Evolutionary conservation across 805 yeast species (phyloP).

Genomic region (Wickerhamomyces xylosicus): DNA sequence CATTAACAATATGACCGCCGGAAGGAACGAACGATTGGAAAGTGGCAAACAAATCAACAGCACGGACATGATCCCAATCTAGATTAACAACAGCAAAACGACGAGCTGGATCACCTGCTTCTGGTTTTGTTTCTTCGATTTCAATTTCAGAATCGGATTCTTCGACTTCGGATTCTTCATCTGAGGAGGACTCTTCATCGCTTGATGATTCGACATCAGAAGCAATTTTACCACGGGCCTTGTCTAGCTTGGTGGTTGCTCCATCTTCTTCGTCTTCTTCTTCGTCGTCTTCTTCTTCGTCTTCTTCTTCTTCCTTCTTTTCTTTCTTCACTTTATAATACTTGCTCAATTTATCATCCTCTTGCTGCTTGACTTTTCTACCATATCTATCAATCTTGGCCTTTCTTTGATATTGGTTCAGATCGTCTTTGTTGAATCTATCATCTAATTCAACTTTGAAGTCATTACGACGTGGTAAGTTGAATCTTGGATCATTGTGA

Average conservation of each 20-base stretch:
- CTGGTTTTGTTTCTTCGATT: conserved; percentile 55
- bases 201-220: conserved; percentile 30
- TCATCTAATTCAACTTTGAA: conserved; percentile 74
- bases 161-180: conserved; percentile 28
- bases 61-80: conserved; percentile 94
- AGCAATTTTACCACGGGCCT: conserved; percentile 62
- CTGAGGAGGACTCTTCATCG: conserved; percentile 28
- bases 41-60: conserved; percentile 83
- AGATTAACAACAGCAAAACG: conserved; percentile 87
- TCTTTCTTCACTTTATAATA: conserved; percentile 32
- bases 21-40: conserved; percentile 77
- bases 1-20: conserved; percentile 57
- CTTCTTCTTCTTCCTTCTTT: conserved; percentile 20
- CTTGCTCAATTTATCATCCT: conserved; percentile 20
- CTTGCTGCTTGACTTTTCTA: conserved; percentile 41
- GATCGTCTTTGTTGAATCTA: conserved; percentile 59
- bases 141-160: conserved; percentile 40
- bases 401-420: conserved; percentile 43
- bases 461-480: conserved; percentile 57
- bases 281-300: conserved; percentile 12
- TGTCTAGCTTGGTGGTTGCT: conserved; percentile 26
- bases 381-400: conserved; percentile 83
- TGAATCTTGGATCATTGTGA: conserved; percentile 83
- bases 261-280: conserved; percentile 14
- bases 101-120: conserved; percentile 75